A percentile compares a stretch with the other conserved stretches of the same genome.
Evolutionary conservation across 129 eudicot species (phyloP).

Genomic region (Lactuca sativa): DNA sequence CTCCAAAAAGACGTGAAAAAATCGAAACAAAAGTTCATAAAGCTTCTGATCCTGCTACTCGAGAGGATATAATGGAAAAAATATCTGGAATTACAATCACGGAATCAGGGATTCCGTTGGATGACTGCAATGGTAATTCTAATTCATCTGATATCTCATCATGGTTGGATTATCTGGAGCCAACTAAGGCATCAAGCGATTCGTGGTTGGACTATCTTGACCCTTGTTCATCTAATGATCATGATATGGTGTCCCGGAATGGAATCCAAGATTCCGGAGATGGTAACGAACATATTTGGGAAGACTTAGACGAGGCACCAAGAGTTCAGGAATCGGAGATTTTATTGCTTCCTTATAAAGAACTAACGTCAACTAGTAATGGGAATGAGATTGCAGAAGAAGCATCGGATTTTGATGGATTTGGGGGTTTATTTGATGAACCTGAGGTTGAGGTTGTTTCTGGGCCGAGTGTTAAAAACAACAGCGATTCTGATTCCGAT

Average conservation of each 20-base stretch:
- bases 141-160: slow-evolving; percentile 25
- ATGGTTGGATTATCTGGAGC: slow-evolving; percentile 26
- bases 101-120: slow-evolving; percentile 29
- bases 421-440: slow-evolving; percentile 77
- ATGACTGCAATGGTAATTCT: slow-evolving; percentile 24
- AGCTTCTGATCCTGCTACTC: slow-evolving; percentile 25
- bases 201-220: slow-evolving; percentile 35
- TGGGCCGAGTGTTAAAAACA: slow-evolving; percentile 34
- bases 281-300: slow-evolving; percentile 38
- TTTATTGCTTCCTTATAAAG: slow-evolving; percentile 57
- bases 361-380: slow-evolving; percentile 34
- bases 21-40: slow-evolving; percentile 41
- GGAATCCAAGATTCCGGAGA: slow-evolving; percentile 15
- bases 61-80: slow-evolving; percentile 23
- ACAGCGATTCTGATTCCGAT: slow-evolving; percentile 67
- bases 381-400: slow-evolving; percentile 40
- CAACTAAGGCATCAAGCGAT: slow-evolving; percentile 1
- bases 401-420: slow-evolving; percentile 63
- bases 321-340: slow-evolving; percentile 51
- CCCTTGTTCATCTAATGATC: slow-evolving; percentile 18
- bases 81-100: slow-evolving; percentile 24
- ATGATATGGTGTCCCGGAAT: slow-evolving; percentile 17
- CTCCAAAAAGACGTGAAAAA: slow-evolving; percentile 60
- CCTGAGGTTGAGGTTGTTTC: slow-evolving; percentile 47
- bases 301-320: slow-evolving; percentile 32